phyloP scores from a whole-genome alignment of 2,329 filamentous ascomycete species.

The Botrytis porri region DNA sequence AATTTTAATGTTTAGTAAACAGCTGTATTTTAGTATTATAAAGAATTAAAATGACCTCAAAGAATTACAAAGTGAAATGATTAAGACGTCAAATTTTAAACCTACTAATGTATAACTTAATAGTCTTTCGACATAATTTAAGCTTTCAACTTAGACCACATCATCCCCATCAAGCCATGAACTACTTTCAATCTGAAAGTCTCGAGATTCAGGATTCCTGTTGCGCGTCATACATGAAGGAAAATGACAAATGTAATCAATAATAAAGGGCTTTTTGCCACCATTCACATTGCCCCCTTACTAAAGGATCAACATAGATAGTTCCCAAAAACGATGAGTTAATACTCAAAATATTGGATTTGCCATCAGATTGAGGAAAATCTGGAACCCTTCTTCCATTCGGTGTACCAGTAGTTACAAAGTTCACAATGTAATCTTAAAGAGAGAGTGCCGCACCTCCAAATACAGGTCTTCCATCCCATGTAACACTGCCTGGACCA shows the following conservation, averaged over 20 bases:
- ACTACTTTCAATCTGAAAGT: background rate
- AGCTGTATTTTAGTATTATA: too few relatives aligned
- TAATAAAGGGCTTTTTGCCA: background rate
- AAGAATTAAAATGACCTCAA: too few relatives aligned
- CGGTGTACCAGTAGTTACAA: slow-evolving; percentile 38
- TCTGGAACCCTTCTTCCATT: slow-evolving; percentile 27
- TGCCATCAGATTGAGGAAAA: slow-evolving; percentile 28
- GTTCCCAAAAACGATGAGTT: background rate
- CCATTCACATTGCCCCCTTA: background rate
- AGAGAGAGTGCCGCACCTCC: slow-evolving; percentile 36
- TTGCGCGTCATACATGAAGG: background rate
- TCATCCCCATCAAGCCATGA: background rate
- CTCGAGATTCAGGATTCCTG: background rate
- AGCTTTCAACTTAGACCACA: background rate
- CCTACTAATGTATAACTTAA: too few relatives aligned
- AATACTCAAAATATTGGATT: slow-evolving; percentile 22
- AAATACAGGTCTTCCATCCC: slow-evolving; percentile 20
- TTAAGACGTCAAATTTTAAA: too few relatives aligned
- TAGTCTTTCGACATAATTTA: background rate
- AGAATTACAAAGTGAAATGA: too few relatives aligned
- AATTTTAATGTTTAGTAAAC: too few relatives aligned
- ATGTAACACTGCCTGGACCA: slow-evolving; percentile 34
- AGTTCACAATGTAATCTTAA: slow-evolving; percentile 41
- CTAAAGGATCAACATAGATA: background rate
- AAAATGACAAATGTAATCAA: background rate